phyloP scores from a whole-genome alignment of 2,329 filamentous ascomycete genomes.

The Claviceps paspali region DNA sequence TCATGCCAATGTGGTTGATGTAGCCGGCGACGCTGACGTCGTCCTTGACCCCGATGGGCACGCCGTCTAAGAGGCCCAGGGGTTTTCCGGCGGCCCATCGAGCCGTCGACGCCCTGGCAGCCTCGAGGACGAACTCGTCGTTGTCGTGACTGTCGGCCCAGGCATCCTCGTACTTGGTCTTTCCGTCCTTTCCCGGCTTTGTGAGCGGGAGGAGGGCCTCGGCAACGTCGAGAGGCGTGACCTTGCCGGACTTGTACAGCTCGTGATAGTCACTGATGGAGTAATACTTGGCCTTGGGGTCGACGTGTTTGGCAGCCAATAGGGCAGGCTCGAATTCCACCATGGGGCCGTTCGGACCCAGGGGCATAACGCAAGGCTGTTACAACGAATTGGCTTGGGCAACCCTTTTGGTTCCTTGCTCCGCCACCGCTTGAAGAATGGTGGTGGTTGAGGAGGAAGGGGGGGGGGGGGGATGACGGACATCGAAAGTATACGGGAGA shows the following conservation, averaged over 20 bases:
- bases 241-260: conserved; percentile 51
- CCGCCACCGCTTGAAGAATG: neutral
- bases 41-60: conserved; percentile 75
- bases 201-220: conserved; percentile 59
- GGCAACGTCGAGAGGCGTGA: conserved; percentile 58
- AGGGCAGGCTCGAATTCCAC: conserved; percentile 28
- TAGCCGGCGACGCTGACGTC: conserved; percentile 61
- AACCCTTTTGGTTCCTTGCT: no score
- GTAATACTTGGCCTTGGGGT: conserved; percentile 40
- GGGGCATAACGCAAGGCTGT: conserved; percentile 42
- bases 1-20: conserved; percentile 48
- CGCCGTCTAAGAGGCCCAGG: conserved; percentile 59
- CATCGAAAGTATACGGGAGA: conserved; percentile 30
- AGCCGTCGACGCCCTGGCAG: conserved; percentile 57
- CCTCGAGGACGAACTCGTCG: conserved; percentile 43
- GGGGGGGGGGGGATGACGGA: no score
- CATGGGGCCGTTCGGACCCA: conserved; percentile 22
- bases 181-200: conserved; percentile 36
- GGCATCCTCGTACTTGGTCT: conserved; percentile 50
- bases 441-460: no score
- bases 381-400: no score
- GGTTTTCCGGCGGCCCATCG: conserved; percentile 53
- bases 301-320: conserved; percentile 23
- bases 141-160: conserved; percentile 52
- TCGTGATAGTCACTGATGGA: conserved; percentile 64